These are phyloP conservation scores for Thelonectria blattea DNA, from an alignment of 2,329 filamentous ascomycete genomes.

Conservation along the genomic window DNA sequence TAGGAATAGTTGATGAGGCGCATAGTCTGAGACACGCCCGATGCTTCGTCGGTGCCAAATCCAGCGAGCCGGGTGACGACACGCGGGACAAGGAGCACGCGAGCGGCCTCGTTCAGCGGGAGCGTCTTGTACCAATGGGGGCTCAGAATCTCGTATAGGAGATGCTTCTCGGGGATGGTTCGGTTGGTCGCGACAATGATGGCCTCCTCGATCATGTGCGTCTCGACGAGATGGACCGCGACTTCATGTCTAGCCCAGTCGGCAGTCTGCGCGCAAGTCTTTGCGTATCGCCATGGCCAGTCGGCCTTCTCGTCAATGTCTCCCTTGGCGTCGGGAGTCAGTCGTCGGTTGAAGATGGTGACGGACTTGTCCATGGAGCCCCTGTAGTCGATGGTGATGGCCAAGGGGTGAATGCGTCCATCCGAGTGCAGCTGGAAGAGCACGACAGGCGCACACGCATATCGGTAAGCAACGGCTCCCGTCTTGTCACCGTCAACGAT, in stretches of 20 bases:
- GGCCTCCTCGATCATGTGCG: slow-evolving; percentile 27
- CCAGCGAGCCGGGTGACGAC: slow-evolving; percentile 24
- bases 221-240: slow-evolving; percentile 26
- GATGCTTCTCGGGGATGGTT: slow-evolving; percentile 18
- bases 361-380: slow-evolving; percentile 16
- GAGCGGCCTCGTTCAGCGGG: slow-evolving; percentile 18
- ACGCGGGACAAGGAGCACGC: slow-evolving; percentile 8
- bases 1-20: slow-evolving; percentile 19
- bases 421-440: slow-evolving; percentile 26
- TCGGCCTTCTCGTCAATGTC: slow-evolving; percentile 21
- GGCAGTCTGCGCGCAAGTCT: slow-evolving; percentile 27
- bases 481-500: not conserved
- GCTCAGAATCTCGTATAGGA: slow-evolving; percentile 25
- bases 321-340: slow-evolving; percentile 18
- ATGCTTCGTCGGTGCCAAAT: not conserved
- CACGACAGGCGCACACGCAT: slow-evolving; percentile 22
- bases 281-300: slow-evolving; percentile 30
- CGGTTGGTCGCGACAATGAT: slow-evolving; percentile 29
- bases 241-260: slow-evolving; percentile 29
- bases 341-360: slow-evolving; percentile 25
- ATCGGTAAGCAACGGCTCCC: not conserved
- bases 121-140: slow-evolving; percentile 28
- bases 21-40: not conserved
- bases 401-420: slow-evolving; percentile 24
- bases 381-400: slow-evolving; percentile 26